These are phyloP conservation scores for Rauvolfia tetraphylla DNA, from an alignment of 257 asterid genomes.

Conservation along the genomic window DNA sequence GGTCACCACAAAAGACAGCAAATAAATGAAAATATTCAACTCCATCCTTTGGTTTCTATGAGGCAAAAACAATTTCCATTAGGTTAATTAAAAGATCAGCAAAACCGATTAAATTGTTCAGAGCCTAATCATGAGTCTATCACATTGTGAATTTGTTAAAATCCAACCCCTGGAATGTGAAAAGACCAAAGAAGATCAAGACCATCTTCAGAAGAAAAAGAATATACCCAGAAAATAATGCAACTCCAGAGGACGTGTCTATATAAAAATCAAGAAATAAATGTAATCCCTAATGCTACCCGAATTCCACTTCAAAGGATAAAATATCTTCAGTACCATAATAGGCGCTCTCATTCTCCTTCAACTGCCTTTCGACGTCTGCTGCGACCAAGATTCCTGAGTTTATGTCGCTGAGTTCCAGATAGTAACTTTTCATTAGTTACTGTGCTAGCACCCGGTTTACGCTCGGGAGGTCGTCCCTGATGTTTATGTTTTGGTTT, in stretches of 20 bases:
- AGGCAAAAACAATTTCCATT: no score
- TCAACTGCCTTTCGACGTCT: background rate
- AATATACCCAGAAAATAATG: no score
- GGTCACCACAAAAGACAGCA: no score
- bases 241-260: no score
- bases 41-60: no score
- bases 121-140: no score
- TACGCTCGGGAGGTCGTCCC: slow-evolving; percentile 22
- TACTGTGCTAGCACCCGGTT: slow-evolving; percentile 6
- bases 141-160: no score
- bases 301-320: background rate
- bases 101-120: background rate
- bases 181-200: no score
- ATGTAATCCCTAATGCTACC: background rate
- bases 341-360: background rate
- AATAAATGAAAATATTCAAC: no score
- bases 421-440: background rate
- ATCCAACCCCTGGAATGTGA: no score
- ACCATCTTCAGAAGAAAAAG: background rate
- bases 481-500: background rate
- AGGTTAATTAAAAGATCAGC: background rate
- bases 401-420: background rate
- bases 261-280: background rate
- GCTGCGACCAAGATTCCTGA: background rate
- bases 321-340: no score